Base-by-base conservation (phyloP, 805 yeast genomes). In the Spathaspora passalidarum region DNA sequence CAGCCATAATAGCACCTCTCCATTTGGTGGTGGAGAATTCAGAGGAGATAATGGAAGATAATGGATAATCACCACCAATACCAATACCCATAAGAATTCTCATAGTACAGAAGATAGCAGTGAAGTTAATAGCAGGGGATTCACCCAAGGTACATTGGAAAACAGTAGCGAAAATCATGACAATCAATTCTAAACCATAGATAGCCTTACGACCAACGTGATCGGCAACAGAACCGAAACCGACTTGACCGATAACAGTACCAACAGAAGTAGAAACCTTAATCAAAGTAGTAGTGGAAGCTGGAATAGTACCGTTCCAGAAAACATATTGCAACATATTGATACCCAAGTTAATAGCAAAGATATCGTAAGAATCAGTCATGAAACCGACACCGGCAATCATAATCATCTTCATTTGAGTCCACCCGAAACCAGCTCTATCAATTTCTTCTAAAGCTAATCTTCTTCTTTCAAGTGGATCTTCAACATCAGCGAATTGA, bases 1-100 rank as follows among this genome's bases (percentile, higher is more conserved):
- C 96, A 62, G 88, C 90, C 96, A 89, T 89, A 58, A 88, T 88
- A 54, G 96, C 96, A 79, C 97, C 97, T 82, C 97, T 87, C 96
- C 96, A 89, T 69, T 86, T 88, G 55, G 96, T 89, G 49, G 96
- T 88, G 21, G 96, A 79, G 61, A 89, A 89, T 75, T 89, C 97
- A 48, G 96, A 84, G 8, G 96, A 85, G 54, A 89, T 89, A 65
- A 89, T 85, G n/a, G 96, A 88, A 14, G 96, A 88, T 60, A 90
- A 77, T 56, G 97, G 96, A 67, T 89, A 89, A 73, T 89, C 97
- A 78, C 96, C 97, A 75, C 97, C 97, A 57, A 89, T 90, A 81
- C 97, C 97, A 58, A 90, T 84, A 77, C 97, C 97, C 88, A 84
- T 85, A 52, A 89, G 61, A 54, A 89, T 83, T 81, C 97, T 86